phyloP scores from a whole-genome alignment of 352 stramenopile genomes.

The Hyphochytrium catenoides region DNA sequence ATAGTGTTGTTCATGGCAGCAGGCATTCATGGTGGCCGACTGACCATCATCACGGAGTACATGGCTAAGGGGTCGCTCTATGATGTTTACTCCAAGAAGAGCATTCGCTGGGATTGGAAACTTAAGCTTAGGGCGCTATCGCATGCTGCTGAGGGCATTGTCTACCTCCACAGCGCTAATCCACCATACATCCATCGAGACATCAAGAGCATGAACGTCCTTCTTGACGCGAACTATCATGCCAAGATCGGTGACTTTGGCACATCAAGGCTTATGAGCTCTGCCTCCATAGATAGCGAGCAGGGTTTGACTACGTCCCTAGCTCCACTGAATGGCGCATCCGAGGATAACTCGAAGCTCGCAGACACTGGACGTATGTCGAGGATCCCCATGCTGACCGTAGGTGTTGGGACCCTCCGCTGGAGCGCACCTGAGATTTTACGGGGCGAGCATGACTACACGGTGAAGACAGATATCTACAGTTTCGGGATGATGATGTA shows the following conservation, averaged over 20 bases:
- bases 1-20: slow-evolving; percentile 69
- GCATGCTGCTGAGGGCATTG: slow-evolving; percentile 51
- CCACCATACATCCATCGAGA: slow-evolving; percentile 70
- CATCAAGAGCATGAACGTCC: slow-evolving; percentile 65
- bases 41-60: slow-evolving; percentile 88
- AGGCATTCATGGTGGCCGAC: slow-evolving; percentile 48
- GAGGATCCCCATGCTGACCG: slow-evolving; percentile 18
- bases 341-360: no score
- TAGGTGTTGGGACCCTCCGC: slow-evolving; percentile 25
- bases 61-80: slow-evolving; percentile 77
- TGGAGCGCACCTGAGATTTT: slow-evolving; percentile 35
- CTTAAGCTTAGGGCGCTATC: slow-evolving; percentile 39
- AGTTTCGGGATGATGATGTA: slow-evolving; percentile 28
- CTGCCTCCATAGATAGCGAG: no score
- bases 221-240: slow-evolving; percentile 63
- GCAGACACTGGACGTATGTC: no score
- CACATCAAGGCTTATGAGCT: no score
- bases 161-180: slow-evolving; percentile 67
- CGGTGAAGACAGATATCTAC: slow-evolving; percentile 33
- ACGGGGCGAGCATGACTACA: slow-evolving; percentile 34
- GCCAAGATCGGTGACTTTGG: no score
- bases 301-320: no score
- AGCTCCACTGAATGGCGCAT: no score
- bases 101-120: no score
- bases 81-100: slow-evolving; percentile 71